Evolutionary conservation across 805 yeast species (phyloP), one percentile per base, ranked within the genome.

Genomic region (Saccharomycopsis guyanensis): DNA sequence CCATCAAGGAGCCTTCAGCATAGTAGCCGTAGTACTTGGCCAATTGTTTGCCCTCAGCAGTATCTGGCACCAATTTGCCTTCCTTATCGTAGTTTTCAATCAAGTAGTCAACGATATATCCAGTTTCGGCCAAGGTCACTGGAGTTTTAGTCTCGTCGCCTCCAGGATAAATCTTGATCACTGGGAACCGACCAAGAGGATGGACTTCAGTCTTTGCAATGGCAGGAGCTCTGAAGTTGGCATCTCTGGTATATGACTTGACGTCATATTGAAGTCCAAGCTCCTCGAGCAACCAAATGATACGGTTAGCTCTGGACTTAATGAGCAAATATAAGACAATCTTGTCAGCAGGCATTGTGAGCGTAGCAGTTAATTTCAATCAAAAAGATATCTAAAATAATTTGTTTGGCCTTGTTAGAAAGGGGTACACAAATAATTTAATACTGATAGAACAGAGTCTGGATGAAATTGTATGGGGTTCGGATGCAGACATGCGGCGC

Each of bases 171-270:
- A 70, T 57, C 51, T 75, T 81, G 38, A 83, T 51, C 1, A 81
- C 59, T 1, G 91, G 91, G 1, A 78, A 64, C 56, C 77, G 78
- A 0, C 88, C 88, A 18, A 76, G 60, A 8, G 84, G 82, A 56
- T 78, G 83, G 8, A 79, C 63, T 33, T 72, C 64, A n/a, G n/a
- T n/a, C 49, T 67, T 67, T 33, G 80, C 59, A 31, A 66, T 77
- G 1, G 64, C 63, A 4, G 76, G 78, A 1, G 80, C 79, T 36
- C 75, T 62, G 61, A 68, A 68, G 18, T 69, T 66, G 8, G 64
- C 61, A 51, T 73, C 66, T 42, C 88, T 69, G 47, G 70, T 61
- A 59, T 75, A 79, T 2, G 72, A 57, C 52, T 75, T 71, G 18
- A 80, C 61, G 12, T 72, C 75, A 56, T 78, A 82, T 22, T 74